Conservation (phyloP, 176 grass and related monocot genomes). For the bread wheat (Triticum aestivum) region DNA sequence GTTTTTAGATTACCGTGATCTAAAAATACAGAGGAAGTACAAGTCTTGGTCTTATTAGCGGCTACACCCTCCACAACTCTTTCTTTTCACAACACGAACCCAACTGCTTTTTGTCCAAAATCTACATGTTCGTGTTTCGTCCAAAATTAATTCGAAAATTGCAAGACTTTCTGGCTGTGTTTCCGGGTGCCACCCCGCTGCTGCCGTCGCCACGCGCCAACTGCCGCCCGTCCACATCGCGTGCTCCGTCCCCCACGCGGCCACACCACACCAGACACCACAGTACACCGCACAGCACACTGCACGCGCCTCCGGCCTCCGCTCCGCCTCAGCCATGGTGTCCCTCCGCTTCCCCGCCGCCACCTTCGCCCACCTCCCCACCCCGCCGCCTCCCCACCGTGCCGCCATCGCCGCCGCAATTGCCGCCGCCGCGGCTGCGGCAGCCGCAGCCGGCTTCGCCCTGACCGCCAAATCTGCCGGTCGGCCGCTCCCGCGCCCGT, state of each 20-base stretch:
- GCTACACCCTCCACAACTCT: too few species aligned
- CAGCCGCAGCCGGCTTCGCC: conserved; percentile 39
- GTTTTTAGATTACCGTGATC: too few species aligned
- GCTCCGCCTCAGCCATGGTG: conserved; percentile 35
- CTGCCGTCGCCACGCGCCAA: conserved; percentile 2
- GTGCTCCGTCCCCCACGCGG: conserved; percentile 23
- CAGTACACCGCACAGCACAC: background rate
- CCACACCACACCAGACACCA: background rate
- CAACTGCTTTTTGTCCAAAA: too few species aligned
- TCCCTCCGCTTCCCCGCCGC: conserved; percentile 41
- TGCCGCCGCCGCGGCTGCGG: conserved; percentile 21
- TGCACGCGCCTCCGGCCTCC: conserved; percentile 3
- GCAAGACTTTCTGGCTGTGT: background rate
- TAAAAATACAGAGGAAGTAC: too few species aligned
- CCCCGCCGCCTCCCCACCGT: background rate
- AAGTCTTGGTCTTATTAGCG: too few species aligned
- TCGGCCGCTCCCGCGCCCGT: conserved; percentile 7
- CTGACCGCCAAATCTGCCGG: conserved; percentile 35
- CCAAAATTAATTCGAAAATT: background rate
- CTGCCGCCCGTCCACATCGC: conserved; percentile 24
- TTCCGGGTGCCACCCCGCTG: background rate
- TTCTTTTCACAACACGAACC: too few species aligned
- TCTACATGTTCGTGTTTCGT: too few species aligned
- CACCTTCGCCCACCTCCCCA: conserved; percentile 23
- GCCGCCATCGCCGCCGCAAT: conserved; percentile 37